Base-by-base conservation (phyloP, 73 alveolate species). In the Tetrahymena thermophila region DNA sequence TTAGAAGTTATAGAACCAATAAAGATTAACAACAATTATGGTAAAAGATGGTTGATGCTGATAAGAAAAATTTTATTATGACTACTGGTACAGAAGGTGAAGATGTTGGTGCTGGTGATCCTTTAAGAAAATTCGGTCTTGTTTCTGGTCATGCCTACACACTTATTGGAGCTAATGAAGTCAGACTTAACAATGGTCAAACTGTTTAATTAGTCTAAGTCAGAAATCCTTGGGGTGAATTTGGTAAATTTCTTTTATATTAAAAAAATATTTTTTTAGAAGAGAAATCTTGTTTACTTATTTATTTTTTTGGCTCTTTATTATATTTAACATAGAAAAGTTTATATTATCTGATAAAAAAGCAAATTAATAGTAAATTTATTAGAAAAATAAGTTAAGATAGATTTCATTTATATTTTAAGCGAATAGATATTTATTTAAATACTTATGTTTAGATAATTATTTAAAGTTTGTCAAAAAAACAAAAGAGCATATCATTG, bases 181-280 rank as follows among this genome's bases (percentile, higher is more conserved):
- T 98, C 21, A 97, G 96, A 21, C 93, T 96, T 50, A 14, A 43
- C 93, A 56, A 56, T 13, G 97, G 96, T 19, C 93, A 96, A 23
- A 85, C 21, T 17, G 99, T 95, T 57, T 85, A 93, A 96, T 96
- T 98, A 31, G 96, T 98, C 55, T 96, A 98, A 95, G 97, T 98
- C n/a, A 96, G 99, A 96, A 98, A 98, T 96, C 99, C 99, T 84
- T 97, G 99, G 99, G 99, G 99, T 56, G 85, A 56, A 56, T 56
- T 56, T 25, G 85, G 85, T 56, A 56, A 56, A 6, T 10, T 0
- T 23, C 14, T 56, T 56, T 23, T 7, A 15, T 4, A 55, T 23
- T 37, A 37, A 37, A 6, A 7, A 40, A 6, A 40, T 40, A 40
- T 40, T 40, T 7, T 15, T 40, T 40, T 40, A 0, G 10, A 9